Conservation (phyloP, 2,329 filamentous ascomycete genomes). For the Talaromyces atroroseus region DNA sequence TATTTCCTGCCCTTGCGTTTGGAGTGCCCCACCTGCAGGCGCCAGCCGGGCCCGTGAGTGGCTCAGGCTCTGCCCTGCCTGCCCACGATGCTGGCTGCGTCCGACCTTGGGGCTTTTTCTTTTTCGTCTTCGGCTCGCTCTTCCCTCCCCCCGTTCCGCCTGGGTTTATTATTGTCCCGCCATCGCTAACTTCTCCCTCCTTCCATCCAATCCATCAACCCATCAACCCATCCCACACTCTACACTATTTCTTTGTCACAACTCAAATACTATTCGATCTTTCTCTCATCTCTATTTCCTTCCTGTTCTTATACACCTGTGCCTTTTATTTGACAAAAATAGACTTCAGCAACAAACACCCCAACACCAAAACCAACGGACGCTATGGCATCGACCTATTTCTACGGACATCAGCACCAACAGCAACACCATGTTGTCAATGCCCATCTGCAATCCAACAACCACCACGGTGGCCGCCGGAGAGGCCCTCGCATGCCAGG, state of each 20-base stretch:
- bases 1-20: constrained; percentile 3
- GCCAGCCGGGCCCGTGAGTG: not conserved
- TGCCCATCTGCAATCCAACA: constrained; percentile 47
- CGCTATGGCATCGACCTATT: constrained; percentile 32
- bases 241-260: constrained; percentile 7
- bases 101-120: not conserved
- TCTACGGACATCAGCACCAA: constrained; percentile 42
- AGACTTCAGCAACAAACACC: not conserved
- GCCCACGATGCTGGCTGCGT: not conserved
- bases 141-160: constrained; percentile 9
- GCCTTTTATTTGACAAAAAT: not conserved
- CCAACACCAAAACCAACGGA: too few species aligned
- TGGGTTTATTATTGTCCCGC: constrained; percentile 16
- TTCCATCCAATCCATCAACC: constrained; percentile 18
- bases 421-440: constrained; percentile 43
- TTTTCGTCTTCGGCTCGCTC: not conserved
- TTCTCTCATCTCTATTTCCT: constrained; percentile 3
- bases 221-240: constrained; percentile 17
- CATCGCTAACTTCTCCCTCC: constrained; percentile 16
- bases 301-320: constrained; percentile 3
- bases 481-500: constrained; percentile 74
- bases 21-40: not conserved
- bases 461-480: constrained; percentile 77
- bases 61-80: not conserved
- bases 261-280: constrained; percentile 1